phyloP scores from a whole-genome alignment of 2,329 filamentous ascomycete genomes.

The Pseudogymnoascus sp. region DNA sequence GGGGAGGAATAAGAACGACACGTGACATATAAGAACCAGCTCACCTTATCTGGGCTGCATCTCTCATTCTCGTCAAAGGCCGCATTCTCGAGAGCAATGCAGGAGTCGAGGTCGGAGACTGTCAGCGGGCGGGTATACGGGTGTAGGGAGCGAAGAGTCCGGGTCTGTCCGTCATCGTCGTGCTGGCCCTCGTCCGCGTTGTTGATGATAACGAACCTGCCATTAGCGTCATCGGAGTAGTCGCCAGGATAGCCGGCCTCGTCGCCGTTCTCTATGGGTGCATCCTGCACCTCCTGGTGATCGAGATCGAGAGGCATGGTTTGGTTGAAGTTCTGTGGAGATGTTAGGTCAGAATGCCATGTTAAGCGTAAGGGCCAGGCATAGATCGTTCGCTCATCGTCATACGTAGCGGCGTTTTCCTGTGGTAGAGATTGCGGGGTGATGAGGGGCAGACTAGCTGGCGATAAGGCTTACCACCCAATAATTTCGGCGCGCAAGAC shows the following conservation, averaged over 20 bases:
- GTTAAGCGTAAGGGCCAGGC: slow-evolving; percentile 6
- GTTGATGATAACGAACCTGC: neutral
- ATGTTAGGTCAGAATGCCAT: slow-evolving; percentile 4
- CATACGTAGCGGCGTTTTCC: neutral
- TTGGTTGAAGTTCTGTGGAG: neutral
- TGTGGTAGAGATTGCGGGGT: neutral
- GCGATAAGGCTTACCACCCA: slow-evolving; percentile 5
- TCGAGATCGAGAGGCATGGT: slow-evolving; percentile 1
- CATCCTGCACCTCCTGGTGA: slow-evolving; percentile 5
- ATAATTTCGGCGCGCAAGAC: neutral
- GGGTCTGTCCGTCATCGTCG: slow-evolving; percentile 10
- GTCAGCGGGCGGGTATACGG: slow-evolving; percentile 70
- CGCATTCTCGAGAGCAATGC: slow-evolving; percentile 46
- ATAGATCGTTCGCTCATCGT: neutral
- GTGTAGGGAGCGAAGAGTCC: slow-evolving; percentile 49
- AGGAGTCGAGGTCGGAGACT: slow-evolving; percentile 55
- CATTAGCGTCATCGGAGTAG: neutral
- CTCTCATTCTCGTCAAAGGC: slow-evolving; percentile 47
- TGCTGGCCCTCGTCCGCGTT: neutral
- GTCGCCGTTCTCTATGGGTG: neutral
- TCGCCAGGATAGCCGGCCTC: neutral
- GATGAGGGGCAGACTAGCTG: slow-evolving; percentile 7
- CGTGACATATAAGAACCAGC: slow-evolving; percentile 16
- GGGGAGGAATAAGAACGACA: neutral
- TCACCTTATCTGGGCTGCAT: slow-evolving; percentile 47